These are phyloP conservation scores for Astragalus glycyphyllos DNA, from an alignment of 306 rosid genomes.

Conservation along the genomic window DNA sequence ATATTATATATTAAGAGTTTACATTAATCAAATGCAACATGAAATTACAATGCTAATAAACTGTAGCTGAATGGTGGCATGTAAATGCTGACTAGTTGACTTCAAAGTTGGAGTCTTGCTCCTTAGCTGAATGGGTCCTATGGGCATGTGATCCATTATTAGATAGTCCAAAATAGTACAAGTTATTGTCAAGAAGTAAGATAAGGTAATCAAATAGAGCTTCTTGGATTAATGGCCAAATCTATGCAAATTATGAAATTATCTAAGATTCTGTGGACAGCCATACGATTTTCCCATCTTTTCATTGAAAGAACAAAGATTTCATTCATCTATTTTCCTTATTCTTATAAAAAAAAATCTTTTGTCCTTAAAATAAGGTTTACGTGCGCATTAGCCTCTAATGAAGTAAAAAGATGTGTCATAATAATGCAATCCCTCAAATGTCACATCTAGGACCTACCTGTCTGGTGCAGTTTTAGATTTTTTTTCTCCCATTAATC, in stretches of 20 bases:
- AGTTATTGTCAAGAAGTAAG: too few relatives aligned
- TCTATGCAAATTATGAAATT: not conserved
- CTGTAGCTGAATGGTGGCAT: not conserved
- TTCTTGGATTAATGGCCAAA: not conserved
- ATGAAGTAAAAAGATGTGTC: not conserved
- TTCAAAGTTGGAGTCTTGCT: not conserved
- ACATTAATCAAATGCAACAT: conserved; percentile 24
- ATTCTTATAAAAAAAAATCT: too few relatives aligned
- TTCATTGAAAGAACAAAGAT: not conserved
- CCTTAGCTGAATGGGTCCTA: not conserved
- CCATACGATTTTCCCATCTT: not conserved
- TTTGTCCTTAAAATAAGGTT: not conserved
- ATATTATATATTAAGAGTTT: conserved; percentile 18
- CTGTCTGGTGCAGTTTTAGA: not conserved
- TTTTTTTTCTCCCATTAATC: too few relatives aligned
- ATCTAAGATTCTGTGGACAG: not conserved
- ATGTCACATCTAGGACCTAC: conserved; percentile 24
- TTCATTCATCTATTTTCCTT: not conserved
- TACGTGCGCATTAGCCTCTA: not conserved
- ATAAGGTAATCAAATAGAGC: not conserved
- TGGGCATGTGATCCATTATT: not conserved
- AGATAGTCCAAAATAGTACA: too few relatives aligned
- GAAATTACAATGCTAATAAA: conserved; percentile 14
- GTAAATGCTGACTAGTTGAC: not conserved
- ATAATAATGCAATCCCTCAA: not conserved